Evolutionary conservation across 306 rosid species (phyloP), one percentile per base, ranked within the genome.

Genomic region (Calophaca sinica): DNA sequence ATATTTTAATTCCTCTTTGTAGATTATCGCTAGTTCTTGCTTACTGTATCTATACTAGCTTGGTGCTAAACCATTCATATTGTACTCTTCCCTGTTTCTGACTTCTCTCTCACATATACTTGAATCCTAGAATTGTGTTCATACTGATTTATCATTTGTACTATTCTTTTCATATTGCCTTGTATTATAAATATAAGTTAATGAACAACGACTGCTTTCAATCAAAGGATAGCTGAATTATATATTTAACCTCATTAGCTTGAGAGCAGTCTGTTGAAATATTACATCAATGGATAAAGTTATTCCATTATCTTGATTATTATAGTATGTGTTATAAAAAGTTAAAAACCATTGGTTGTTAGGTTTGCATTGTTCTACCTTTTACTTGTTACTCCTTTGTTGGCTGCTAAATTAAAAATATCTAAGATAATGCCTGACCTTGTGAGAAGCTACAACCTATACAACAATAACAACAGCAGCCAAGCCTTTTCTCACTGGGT

Each of bases 341-440:
- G n/a, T n/a, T n/a, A n/a, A n/a, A 62, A 38, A 4, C 15, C 29
- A 52, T 49, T 74, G 0, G 5, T 46, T 9, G 31, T 13, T 73
- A 48, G 32, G 48, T 46, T 32, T 42, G 55, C 15, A 42, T 55
- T 66, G 1, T 29, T 66, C 28, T 14, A 6, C 50, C 62, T 70
- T 73, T 73, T 31, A 29, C 51, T 7, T 70, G 50, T 10, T 36
- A 63, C 12, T 39, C 9, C 26, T 48, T 9, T 70, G 39, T 70
- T 78, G 28, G 61, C 28, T 44, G 67, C 65, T 55, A 26, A 1
- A 53, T 12, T 51, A 41, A 42, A 41, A 51, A 3, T 26, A n/a
- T 13, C 44, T 15, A 54, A 35, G 72, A n/a, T 55, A 36, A 35
- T 29, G 20, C 54, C 35, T 26, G 55, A 14, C 20, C 14, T 62